Percentiles rank a stretch among this genome's conserved stretches.
Conservation (phyloP, 495 filamentous ascomycete genomes). For the Penicillium psychrofluorescens region DNA sequence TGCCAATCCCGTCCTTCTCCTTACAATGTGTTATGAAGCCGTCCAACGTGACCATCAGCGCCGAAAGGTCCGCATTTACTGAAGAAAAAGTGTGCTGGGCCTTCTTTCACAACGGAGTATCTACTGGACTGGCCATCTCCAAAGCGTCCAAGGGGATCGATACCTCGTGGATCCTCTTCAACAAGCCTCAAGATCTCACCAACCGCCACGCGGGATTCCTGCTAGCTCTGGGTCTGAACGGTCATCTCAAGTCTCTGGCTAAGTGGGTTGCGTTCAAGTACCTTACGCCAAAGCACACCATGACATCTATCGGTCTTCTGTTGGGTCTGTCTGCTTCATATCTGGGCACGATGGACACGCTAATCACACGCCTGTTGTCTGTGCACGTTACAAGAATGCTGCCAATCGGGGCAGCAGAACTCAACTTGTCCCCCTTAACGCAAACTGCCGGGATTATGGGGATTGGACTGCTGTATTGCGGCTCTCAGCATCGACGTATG, state of each 20-base stretch:
- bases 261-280: constrained; percentile 99
- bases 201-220: constrained; percentile 94
- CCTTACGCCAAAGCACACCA: constrained; percentile 93
- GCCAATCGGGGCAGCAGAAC: constrained; percentile 80
- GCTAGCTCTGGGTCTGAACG: constrained; percentile 87
- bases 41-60: constrained; percentile 77
- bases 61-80: constrained; percentile 72
- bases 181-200: constrained; percentile 85
- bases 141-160: constrained; percentile 88
- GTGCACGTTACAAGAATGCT: constrained; percentile 97
- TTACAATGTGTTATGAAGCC: constrained; percentile 85
- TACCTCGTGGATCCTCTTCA: constrained; percentile 96
- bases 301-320: constrained; percentile 94
- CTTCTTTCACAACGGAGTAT: constrained; percentile 94
- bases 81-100: constrained; percentile 98
- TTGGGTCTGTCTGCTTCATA: constrained; percentile 89
- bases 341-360: constrained; percentile 90
- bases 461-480: constrained; percentile 88
- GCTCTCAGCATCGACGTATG: constrained; percentile 95
- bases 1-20: constrained; percentile 79
- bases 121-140: constrained; percentile 84
- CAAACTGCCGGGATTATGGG: constrained; percentile 98
- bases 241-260: constrained; percentile 83
- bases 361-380: constrained; percentile 88
- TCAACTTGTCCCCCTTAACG: constrained; percentile 88